Conservation (phyloP, 1,284 basidiomycete species). For the Tilletia indica region DNA sequence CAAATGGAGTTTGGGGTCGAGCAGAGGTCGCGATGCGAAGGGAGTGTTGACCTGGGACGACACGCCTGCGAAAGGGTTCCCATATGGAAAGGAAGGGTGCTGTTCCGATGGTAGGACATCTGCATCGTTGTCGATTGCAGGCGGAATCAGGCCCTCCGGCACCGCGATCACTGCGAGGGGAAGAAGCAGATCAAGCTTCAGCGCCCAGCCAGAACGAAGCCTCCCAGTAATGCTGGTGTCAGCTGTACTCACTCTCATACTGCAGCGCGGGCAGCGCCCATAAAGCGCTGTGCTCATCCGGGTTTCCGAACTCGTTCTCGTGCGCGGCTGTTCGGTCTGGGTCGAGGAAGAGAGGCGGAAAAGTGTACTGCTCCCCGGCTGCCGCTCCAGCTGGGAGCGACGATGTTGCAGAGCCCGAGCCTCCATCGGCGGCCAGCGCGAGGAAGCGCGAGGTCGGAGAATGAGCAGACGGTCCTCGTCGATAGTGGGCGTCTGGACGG, state of each 20-base stretch:
- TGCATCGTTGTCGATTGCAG: conserved; percentile 37
- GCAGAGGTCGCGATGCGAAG: conserved; percentile 26
- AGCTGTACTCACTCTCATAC: conserved; percentile 26
- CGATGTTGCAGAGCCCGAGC: background rate
- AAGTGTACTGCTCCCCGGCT: conserved; percentile 28
- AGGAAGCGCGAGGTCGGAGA: conserved; percentile 16
- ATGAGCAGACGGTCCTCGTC: conserved; percentile 11
- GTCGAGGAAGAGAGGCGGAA: conserved; percentile 39
- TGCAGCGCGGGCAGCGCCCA: conserved; percentile 30
- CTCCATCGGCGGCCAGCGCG: background rate
- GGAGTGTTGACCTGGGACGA: conserved; percentile 24
- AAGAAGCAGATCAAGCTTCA: too few relatives aligned
- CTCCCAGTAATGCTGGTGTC: too few relatives aligned
- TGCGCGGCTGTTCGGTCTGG: conserved; percentile 21
- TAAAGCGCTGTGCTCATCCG: conserved; percentile 25
- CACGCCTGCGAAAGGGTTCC: conserved; percentile 30
- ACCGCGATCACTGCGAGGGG: conserved; percentile 25
- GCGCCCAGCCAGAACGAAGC: too few relatives aligned
- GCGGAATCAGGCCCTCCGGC: conserved; percentile 43
- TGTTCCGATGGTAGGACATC: conserved; percentile 47
- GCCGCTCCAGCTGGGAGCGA: background rate
- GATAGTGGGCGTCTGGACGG: conserved; percentile 6
- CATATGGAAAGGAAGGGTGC: conserved; percentile 47
- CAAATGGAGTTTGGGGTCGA: conserved; percentile 26
- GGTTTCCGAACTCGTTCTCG: conserved; percentile 26